These are phyloP conservation scores for Xerocomellus intermedius DNA, from an alignment of 768 basidiomycete species.

Conservation along the genomic window DNA sequence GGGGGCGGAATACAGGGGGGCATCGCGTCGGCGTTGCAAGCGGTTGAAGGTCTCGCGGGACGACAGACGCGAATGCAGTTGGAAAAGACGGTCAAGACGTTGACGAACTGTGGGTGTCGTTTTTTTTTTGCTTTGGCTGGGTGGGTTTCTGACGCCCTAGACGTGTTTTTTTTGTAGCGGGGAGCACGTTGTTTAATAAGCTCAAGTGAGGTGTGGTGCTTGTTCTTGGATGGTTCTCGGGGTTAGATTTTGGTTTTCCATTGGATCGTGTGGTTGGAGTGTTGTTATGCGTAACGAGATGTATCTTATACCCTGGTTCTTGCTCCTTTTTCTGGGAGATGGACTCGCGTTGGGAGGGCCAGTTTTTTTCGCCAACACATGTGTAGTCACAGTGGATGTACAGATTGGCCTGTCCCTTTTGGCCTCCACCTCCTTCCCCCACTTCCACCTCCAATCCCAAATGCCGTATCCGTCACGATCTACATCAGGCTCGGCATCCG, in stretches of 20 bases:
- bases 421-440: slow-evolving; percentile 47
- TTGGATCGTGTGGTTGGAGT: no score
- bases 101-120: slow-evolving; percentile 51
- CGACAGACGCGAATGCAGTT: slow-evolving; percentile 48
- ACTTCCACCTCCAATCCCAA: slow-evolving; percentile 20
- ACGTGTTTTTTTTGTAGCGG: neutral
- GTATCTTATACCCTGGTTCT: no score
- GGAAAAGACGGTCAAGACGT: slow-evolving; percentile 43
- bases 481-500: slow-evolving; percentile 10
- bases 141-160: no score
- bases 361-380: no score
- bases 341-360: no score
- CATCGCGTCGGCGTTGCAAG: slow-evolving; percentile 38
- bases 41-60: slow-evolving; percentile 59
- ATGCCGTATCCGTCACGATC: slow-evolving; percentile 11
- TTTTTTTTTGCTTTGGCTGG: neutral
- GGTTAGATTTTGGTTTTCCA: no score
- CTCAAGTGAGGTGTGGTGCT: neutral
- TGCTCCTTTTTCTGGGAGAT: no score
- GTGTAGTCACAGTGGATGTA: no score
- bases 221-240: no score
- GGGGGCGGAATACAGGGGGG: slow-evolving; percentile 23
- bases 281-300: no score
- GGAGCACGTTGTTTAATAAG: slow-evolving; percentile 4
- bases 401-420: no score